Conservation (phyloP, 78 protist species). For the Dictyostelium brefeldianum region DNA sequence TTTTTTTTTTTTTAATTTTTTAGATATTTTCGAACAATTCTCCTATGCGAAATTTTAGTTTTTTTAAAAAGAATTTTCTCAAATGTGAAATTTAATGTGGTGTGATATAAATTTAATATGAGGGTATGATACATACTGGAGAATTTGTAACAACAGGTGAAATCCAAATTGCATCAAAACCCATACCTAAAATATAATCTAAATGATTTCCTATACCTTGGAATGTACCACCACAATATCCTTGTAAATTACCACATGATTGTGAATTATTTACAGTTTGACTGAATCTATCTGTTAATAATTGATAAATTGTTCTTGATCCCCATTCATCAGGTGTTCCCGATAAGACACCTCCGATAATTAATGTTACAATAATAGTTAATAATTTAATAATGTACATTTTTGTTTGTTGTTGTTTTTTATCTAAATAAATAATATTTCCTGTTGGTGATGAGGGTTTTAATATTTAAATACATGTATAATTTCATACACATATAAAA, state of each 20-base stretch:
- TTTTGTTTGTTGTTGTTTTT: no score
- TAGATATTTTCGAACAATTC: neutral
- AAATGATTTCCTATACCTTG: slow-evolving; percentile 82
- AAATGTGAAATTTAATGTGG: slow-evolving; percentile 42
- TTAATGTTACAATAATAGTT: no score
- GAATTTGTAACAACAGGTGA: slow-evolving; percentile 89
- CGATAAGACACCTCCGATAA: neutral
- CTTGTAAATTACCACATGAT: slow-evolving; percentile 54
- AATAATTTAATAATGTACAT: no score
- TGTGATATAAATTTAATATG: neutral
- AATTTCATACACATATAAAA: no score
- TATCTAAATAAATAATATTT: no score
- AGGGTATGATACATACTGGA: slow-evolving; percentile 74
- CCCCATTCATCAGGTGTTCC: slow-evolving; percentile 66
- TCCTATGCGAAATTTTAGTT: slow-evolving; percentile 67
- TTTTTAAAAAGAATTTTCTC: slow-evolving; percentile 52
- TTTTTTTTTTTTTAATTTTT: neutral
- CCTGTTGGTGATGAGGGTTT: no score
- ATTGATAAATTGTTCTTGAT: slow-evolving; percentile 66
- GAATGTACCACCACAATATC: slow-evolving; percentile 96
- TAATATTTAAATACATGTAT: no score
- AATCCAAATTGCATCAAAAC: slow-evolving; percentile 97
- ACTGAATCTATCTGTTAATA: slow-evolving; percentile 95
- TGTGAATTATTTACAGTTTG: slow-evolving; percentile 17
- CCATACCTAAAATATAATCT: slow-evolving; percentile 95